Evolutionary conservation across 345 rosid genomes (phyloP).

Genomic region (Cardiospermum halicacabum): DNA sequence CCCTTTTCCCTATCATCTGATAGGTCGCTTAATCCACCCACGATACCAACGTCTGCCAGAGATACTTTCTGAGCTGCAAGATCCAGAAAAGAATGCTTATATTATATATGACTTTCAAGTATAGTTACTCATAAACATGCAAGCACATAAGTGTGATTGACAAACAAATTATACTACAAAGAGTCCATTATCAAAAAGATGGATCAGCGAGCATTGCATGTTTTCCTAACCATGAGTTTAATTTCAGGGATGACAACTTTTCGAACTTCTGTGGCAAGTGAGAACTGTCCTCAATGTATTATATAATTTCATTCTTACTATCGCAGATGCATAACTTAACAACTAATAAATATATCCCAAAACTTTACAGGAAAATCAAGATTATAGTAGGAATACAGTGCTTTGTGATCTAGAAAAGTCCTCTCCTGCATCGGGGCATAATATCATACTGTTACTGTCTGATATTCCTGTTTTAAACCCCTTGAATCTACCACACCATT

Average conservation of each 20-base stretch:
- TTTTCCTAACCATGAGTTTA: neutral
- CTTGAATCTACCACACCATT: conserved; percentile 1
- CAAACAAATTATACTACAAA: neutral
- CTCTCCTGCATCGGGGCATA: neutral
- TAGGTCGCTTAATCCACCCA: conserved; percentile 58
- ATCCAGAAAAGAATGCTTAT: conserved; percentile 9
- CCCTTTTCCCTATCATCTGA: conserved; percentile 62
- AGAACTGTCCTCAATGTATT: neutral
- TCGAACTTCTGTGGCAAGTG: neutral
- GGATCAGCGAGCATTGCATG: neutral
- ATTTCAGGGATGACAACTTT: neutral
- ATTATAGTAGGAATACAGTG: neutral
- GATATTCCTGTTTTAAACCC: neutral
- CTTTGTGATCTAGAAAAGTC: neutral
- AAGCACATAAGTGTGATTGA: neutral
- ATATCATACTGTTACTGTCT: neutral
- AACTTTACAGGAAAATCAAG: neutral
- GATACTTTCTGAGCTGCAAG: conserved; percentile 93
- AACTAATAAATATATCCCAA: neutral
- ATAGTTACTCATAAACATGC: neutral
- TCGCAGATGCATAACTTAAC: neutral
- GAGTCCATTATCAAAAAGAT: neutral
- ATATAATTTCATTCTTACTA: neutral
- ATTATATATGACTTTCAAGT: neutral
- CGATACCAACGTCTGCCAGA: conserved; percentile 75